Evolutionary conservation across 2,329 filamentous ascomycete species (phyloP).

Genomic region (Macrophomina phaseolina): DNA sequence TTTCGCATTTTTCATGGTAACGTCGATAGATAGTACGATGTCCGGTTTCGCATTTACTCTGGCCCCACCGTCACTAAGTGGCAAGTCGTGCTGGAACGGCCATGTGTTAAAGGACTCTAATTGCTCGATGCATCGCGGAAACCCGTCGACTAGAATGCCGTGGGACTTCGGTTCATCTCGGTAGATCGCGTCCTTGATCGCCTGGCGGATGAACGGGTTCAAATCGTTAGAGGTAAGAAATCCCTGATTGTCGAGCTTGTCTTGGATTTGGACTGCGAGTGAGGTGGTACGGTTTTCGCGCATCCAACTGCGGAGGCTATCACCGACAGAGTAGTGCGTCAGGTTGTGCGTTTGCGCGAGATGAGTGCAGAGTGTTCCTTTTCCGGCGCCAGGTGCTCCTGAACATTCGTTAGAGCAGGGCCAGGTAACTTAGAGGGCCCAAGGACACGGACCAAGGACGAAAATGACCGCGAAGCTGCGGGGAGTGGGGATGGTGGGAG

Average conservation of each 20-base stretch:
- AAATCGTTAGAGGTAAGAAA: slow-evolving; percentile 28
- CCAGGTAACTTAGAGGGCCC: not conserved
- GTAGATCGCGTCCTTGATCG: slow-evolving; percentile 16
- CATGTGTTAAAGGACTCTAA: not conserved
- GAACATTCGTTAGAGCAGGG: slow-evolving; percentile 18
- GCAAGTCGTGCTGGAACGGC: not conserved
- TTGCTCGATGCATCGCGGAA: slow-evolving; percentile 29
- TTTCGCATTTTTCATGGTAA: not conserved
- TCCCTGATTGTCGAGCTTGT: slow-evolving; percentile 18
- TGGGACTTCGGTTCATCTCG: not conserved
- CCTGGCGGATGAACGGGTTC: slow-evolving; percentile 27
- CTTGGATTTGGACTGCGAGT: slow-evolving; percentile 1
- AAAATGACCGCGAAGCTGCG: slow-evolving; percentile 23
- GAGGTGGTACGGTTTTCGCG: not conserved
- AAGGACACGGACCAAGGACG: slow-evolving; percentile 27
- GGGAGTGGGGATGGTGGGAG: not conserved
- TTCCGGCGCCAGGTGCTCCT: slow-evolving; percentile 42
- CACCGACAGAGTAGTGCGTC: slow-evolving; percentile 39
- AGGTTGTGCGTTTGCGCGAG: slow-evolving; percentile 32
- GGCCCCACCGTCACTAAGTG: not conserved
- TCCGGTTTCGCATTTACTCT: not conserved
- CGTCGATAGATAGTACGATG: not conserved
- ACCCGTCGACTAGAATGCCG: slow-evolving; percentile 31
- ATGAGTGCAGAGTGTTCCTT: slow-evolving; percentile 40
- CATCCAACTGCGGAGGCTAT: slow-evolving; percentile 32